Base-by-base conservation (phyloP, 176 grass and related monocot species). In the Melocanna baccifera region DNA sequence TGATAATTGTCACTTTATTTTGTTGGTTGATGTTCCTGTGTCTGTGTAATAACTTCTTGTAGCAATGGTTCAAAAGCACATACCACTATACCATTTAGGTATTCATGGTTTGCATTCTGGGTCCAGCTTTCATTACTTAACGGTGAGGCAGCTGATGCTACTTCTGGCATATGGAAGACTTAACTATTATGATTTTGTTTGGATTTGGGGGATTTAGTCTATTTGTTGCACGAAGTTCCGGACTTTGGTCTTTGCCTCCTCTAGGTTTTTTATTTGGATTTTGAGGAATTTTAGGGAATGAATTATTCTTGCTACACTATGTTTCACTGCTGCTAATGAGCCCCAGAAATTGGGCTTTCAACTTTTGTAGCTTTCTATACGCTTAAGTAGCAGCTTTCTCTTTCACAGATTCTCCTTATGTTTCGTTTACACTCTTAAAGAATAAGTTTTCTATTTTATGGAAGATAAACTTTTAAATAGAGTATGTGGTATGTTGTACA, bases 301-400 rank as follows among this genome's bases (percentile, higher is more conserved):
- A 29, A 52, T 69, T 52, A 42, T 75, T 86, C 55, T 76, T 86
- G 34, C 20, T 86, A 70, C 29, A 30, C 26, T 52, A 89, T 79
- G 29, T 62, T 79, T 84, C 37, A 52, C 63, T 34, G 4, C 55
- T 69, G 79, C 45, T 63, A 69, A 70, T 86, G 63, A 36, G 47
- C 15, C 20, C 25, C 39, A 79, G 46, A 28, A 58, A 79, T 40
- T 26, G 22, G 65, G 62, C 19, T 36, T 80, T 85, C 43, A 62
- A 51, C 69, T 39, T 89, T 40, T 61, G 18, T 52, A 75, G 50
- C 30, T 50, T 3, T 61, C 48, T 75, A 59, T 69, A 51, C 70
- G 81, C 40, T 51, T 13, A 76, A 75, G 22, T 73, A 80, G 14
- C 0, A 28, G 29, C 9, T 64, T 59, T 75, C 19, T 42, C 76